Base-by-base conservation (phyloP, 2,329 filamentous ascomycete species). In the Chaetothyriales sp. region DNA sequence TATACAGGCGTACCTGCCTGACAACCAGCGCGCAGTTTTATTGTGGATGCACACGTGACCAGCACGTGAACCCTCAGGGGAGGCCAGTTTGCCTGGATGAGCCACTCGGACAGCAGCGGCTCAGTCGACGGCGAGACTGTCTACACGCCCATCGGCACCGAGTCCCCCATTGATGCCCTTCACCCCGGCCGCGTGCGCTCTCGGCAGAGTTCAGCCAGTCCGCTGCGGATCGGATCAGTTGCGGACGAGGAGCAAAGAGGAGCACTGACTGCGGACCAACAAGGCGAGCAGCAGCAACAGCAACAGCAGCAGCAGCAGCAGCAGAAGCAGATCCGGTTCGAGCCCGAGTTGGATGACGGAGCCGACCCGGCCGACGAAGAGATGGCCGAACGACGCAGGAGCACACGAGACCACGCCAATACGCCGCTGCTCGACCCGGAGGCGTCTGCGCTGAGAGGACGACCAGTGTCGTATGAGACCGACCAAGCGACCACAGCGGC, bases 401-500 rank as follows among this genome's bases (percentile, higher is more conserved):
- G 18, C n/a, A 5, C 65, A 2, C 70, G 75, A 51, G 71, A 70
- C 51, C 72, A 72, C 46, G 68, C 69, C 47, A 68, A 75, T 49
- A 68, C 73, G 55, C 79, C 79, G 20, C 64, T 82, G 56, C 68
- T 83, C 28, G 73, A 72, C 53, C 66, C 70, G 56, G 69, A 72
- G 43, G 58, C 47, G 25, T 48, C 50, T 18, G 46, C 18, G 45
- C 63, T 57, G 18, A 62, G 66, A 55, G 67, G 64, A 47, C 65
- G 68, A 52, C 60, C 66, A 45, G 67, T 61, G 56, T 60, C 59
- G 61, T 63, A 58, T 61, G 65, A 53, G 61, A 65, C 61, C 63
- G 69, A 55, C 51, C 83, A 82, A 10, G 81, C 94, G 69, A 80
- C 84, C 62, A 88, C 86, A 63, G 76, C 79, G 60, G 89, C 84